Evolutionary conservation across 768 basidiomycete genomes (phyloP).

Genomic region (Pseudohyphozyma bogoriensis): DNA sequence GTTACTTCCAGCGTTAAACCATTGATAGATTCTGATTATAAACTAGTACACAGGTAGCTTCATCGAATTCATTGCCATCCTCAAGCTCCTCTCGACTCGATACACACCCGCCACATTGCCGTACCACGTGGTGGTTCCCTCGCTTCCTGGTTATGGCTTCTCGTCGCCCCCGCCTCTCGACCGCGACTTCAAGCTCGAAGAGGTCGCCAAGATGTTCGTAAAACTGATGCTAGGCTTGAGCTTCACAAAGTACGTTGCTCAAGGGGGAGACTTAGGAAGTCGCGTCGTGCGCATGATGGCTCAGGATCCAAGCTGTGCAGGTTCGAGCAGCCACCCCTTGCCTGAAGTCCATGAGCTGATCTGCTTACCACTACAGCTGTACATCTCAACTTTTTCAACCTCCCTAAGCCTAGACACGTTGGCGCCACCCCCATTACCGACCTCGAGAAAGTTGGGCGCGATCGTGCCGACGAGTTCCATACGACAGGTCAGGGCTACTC

Average conservation of each 20-base stretch:
- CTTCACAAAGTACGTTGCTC: conserved; percentile 12
- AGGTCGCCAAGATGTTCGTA: conserved; percentile 17
- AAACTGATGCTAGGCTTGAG: conserved; percentile 24
- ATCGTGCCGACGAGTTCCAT: conserved; percentile 13
- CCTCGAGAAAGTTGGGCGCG: conserved; percentile 1
- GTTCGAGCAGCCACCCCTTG: not conserved
- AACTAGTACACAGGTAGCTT: conserved; percentile 16
- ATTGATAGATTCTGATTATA: not conserved
- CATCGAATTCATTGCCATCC: conserved; percentile 31
- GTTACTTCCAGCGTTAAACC: not conserved
- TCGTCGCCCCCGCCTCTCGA: conserved; percentile 11
- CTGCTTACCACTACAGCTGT: not conserved
- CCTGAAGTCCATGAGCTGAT: not conserved
- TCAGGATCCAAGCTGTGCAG: not conserved
- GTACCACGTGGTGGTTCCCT: conserved; percentile 31
- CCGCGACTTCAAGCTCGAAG: conserved; percentile 11
- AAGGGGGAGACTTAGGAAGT: conserved; percentile 16
- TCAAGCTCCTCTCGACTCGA: conserved; percentile 5
- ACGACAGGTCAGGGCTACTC: conserved; percentile 23
- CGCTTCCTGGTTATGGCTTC: conserved; percentile 29
- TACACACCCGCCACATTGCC: conserved; percentile 20
- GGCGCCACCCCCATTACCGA: not conserved
- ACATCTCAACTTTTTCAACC: conserved; percentile 21
- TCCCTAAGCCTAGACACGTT: not conserved
- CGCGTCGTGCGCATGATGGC: conserved; percentile 2